Base-by-base conservation (phyloP, 2,329 filamentous ascomycete genomes). In the Didymella exigua region DNA sequence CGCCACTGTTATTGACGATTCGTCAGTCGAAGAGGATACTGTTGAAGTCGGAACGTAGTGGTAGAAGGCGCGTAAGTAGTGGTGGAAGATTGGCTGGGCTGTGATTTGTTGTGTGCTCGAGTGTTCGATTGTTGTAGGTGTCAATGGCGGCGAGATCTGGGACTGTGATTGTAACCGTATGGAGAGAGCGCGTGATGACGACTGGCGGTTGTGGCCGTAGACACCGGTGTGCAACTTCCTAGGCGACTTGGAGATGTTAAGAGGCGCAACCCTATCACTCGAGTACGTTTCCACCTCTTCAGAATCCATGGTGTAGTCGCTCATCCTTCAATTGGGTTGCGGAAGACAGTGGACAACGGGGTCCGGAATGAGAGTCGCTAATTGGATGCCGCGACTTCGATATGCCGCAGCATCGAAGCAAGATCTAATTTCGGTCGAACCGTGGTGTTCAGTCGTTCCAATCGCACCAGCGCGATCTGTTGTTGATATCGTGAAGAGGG, bases 61-160 rank as follows among this genome's bases (percentile, higher is more conserved):
- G 74, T 96, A 96, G 71, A 96, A 93, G 44, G 95, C 95, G 62
- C 95, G 89, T 40, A 99, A 82, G 71, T 96, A 99, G 79, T 95
- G 96, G 82, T 96, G 90, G 72, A 97, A 96, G 54, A 92, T 82
- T 2, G 89, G 84, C 60, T 85, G 81, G 6, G 81, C 76, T 45
- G 61, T 77, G 67, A 66, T 75, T 72, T 58, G 76, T 67, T 65
- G 78, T 66, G 64, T 76, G 70, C 84, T 80, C 61, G 83, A 79
- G 70, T 91, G 87, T n/a, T 29, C 38, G 21, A 85, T 87, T 68
- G 82, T 83, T 75, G 87, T 86, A 16, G 90, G 90, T 8, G 90
- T 93, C 59, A 87, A 79, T 36, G 90, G 90, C 24, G 90, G 90
- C 43, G 89, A 93, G 76, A 93, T 89, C 62, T 91, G 87, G 16